Evolutionary conservation across 805 yeast genomes (phyloP), one percentile per base, ranked within the genome.

Genomic region (Sugiyamaella qingdaonensis): DNA sequence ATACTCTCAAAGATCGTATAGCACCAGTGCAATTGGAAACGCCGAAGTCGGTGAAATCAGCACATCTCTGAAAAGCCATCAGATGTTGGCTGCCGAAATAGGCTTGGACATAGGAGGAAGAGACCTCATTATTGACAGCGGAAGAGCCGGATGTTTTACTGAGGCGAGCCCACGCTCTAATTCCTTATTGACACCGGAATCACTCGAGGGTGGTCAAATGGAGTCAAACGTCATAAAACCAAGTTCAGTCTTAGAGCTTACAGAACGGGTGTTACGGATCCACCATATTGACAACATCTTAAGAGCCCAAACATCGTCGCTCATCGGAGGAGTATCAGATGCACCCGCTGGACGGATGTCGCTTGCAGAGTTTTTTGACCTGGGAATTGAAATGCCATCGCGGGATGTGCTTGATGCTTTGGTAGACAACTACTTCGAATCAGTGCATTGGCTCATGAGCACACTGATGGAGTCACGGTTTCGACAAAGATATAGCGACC

Each of bases 401-500:
- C 33, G 44, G 4, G 44, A 53, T 7, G 21, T 51, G 27, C 50
- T 51, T 14, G 54, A 51, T 29, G 49, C 49, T 10, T 50, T 51
- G 16, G 49, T 51, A n/a, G 54, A 51, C 24, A 46, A 34, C 7
- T 51, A 51, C 21, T 51, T 51, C 29, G 49, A 13, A 16, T 51
- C 54, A 9, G 54, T 51, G 3, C 41, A 51, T 16, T 51, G 54
- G 54, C 36, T 51, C 3, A 51, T 51, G 54, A 51, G 46, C 31
- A 50, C 46, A 2, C 24, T 46, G 8, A 36, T 35, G 10, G 54
- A 51, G 45, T n/a, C 19, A 2, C 18, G 47, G 21, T 51, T 51
- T 37, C 44, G 54, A 24, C 54, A 51, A 27, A n/a, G 54, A n/a
- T 51, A 44, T 18, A 19, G 46, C 5, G 45, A 45, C 10, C 50